phyloP scores from a whole-genome alignment of 139 green algal species.

The Asterochloris sp. region DNA sequence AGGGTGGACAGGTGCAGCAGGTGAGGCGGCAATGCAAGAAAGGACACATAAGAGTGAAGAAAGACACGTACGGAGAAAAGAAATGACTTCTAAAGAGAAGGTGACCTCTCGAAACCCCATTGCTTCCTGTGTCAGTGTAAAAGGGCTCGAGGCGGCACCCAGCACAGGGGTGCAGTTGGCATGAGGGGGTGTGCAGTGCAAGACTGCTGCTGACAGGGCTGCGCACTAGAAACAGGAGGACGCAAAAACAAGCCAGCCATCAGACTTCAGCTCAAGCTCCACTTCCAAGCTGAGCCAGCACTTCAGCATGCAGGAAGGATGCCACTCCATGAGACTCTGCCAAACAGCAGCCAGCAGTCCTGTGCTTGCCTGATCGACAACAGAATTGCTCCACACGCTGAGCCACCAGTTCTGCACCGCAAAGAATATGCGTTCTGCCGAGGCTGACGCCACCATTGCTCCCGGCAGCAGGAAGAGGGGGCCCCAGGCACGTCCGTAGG shows the following conservation, averaged over 20 bases:
- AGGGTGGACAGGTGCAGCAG: no score
- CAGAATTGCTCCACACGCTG: constrained; percentile 12
- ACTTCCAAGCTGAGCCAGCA: not conserved
- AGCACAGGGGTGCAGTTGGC: no score
- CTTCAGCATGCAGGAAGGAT: not conserved
- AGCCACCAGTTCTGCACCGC: constrained; percentile 17
- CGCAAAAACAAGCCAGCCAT: not conserved
- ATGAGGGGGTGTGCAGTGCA: no score
- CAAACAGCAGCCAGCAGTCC: not conserved
- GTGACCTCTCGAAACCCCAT: no score
- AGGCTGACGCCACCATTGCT: constrained; percentile 31
- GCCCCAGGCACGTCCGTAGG: constrained; percentile 72
- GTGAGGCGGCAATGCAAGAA: no score
- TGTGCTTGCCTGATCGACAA: not conserved
- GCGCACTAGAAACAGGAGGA: no score
- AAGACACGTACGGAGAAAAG: no score
- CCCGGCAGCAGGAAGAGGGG: constrained; percentile 50
- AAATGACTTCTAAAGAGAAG: no score
- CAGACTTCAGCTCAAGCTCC: not conserved
- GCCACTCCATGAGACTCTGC: not conserved
- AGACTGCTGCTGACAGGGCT: no score
- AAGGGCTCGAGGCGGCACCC: no score
- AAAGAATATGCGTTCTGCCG: constrained; percentile 3
- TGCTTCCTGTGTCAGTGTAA: no score
- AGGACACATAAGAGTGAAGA: no score